Evolutionary conservation across 345 rosid species (phyloP), one percentile per base, ranked within the genome.

Genomic region (Cochlearia excelsa): DNA sequence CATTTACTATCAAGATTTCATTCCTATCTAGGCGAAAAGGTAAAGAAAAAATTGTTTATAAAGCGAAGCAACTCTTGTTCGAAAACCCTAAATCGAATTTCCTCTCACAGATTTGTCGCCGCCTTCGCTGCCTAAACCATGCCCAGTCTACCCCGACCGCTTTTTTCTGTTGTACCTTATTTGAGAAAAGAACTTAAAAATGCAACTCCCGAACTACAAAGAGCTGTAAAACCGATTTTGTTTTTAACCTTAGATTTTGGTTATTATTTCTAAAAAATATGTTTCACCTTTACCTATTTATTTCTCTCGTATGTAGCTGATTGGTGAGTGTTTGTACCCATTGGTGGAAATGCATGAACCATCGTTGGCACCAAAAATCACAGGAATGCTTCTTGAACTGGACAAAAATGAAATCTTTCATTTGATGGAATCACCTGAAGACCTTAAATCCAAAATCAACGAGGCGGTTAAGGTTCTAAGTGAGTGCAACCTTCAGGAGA

Each of bases 361-460:
- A 47, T 82, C 82, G 27, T 66, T 79, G 1, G 90, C 90, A 0
- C 86, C 85, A 5, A 83, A 89, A 71, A 88, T 89, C 35, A 86
- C 92, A 0, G 86, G 97, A 3, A 86, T 84, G 92, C 82, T 90
- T 67, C 78, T 90, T 65, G 97, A 86, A 70, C 86, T 86, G 95
- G 95, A 90, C 51, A 92, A 86, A 75, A 75, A 88, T 3, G 87
- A 85, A 80, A 84, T 88, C 30, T 50, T 89, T 75, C 95, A 81
- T 75, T 77, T 89, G 73, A 80, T 86, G 0, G 90, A 83, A 65
- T 82, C 95, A 4, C 82, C 80, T 0, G 86, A 70, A 23, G 86
- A 91, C 33, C 78, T 89, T 54, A 77, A 84, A 79, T 70, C 82
- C 0, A 80, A 86, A 75, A 89, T 89, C 16, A 80, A 75, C 0